Evolutionary conservation across 139 green algal genomes (phyloP), one percentile per base, ranked within the genome.

Genomic region (Gonium pectorale): DNA sequence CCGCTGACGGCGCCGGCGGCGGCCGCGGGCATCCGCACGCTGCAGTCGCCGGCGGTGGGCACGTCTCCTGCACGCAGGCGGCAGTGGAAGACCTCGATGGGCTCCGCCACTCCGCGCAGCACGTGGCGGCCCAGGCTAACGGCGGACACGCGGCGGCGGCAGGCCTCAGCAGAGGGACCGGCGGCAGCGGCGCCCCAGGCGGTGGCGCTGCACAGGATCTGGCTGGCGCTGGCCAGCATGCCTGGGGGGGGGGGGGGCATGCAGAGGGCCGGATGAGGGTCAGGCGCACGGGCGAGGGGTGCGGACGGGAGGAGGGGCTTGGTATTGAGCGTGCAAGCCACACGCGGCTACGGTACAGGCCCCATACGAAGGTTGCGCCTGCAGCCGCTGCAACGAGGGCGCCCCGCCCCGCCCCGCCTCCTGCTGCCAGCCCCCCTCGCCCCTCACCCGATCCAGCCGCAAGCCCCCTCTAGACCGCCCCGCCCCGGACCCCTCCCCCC

Each of bases 11-110:
- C n/a, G n/a, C n/a, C n/a, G n/a, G n/a, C n/a, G n/a, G n/a, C n/a
- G n/a, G n/a, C n/a, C n/a, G n/a, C n/a, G n/a, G n/a, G n/a, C n/a
- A n/a, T n/a, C n/a, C n/a, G n/a, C n/a, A n/a, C 31, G 51, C 51
- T 27, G 71, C 49, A 29, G 71, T 40, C n/a, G 7, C 29, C 44
- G 44, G 21, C 70, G 46, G 11, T 5, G 46, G 17, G 21, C 15
- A 26, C 15, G 5, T 64, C 70, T 21, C 33, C 5, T 38, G 24
- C 19, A 22, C 38, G 17, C 35, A 81, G 54, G 19, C 59, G 60
- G 52, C 52, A 67, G 73, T 81, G 52, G 74, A 71, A 82, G 5
- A 72, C 75, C 78, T 85, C 64, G 3, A 85, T 67, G 35, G 79
- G 79, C 33, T 85, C 79, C 26, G 64, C 41, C 26, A 85, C 64